phyloP scores from a whole-genome alignment of 352 stramenopile species.

The Aphanomyces astaci region DNA sequence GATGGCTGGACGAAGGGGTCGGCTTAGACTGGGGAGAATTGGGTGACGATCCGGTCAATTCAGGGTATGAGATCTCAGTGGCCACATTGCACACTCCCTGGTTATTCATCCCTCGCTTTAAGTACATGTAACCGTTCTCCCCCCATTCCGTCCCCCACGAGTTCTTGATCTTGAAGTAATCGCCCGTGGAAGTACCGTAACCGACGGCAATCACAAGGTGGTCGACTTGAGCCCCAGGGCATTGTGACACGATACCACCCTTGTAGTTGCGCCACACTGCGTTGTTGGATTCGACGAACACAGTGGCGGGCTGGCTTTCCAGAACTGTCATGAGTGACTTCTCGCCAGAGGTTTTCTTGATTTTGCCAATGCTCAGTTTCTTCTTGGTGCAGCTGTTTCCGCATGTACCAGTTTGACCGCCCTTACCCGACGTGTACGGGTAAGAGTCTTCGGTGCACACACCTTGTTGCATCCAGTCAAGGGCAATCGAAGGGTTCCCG shows the following conservation, averaged over 20 bases:
- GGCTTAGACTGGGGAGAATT: no score
- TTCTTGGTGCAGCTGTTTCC: background rate
- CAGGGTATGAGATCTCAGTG: background rate
- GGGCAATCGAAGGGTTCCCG: constrained; percentile 49
- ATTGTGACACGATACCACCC: constrained; percentile 39
- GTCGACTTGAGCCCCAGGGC: constrained; percentile 41
- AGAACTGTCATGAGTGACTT: constrained; percentile 40
- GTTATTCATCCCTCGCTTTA: background rate
- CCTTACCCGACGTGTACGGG: constrained; percentile 27
- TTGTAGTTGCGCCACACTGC: constrained; percentile 58
- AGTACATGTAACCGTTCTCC: constrained; percentile 38
- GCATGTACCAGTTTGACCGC: constrained; percentile 30
- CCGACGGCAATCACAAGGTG: constrained; percentile 44
- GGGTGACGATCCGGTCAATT: background rate
- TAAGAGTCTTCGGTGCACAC: constrained; percentile 7
- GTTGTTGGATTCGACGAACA: constrained; percentile 55
- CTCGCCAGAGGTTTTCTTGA: constrained; percentile 30
- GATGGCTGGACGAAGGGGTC: no score
- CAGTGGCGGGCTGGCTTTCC: constrained; percentile 38
- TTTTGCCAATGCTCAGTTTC: constrained; percentile 23
- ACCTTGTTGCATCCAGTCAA: constrained; percentile 41
- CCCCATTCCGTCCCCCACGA: constrained; percentile 63
- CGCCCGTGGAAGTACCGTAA: constrained; percentile 31
- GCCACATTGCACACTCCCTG: constrained; percentile 1
- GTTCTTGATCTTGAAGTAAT: constrained; percentile 58